phyloP scores from a whole-genome alignment of 176 grass and related monocot species.

The Carex cristatella region DNA sequence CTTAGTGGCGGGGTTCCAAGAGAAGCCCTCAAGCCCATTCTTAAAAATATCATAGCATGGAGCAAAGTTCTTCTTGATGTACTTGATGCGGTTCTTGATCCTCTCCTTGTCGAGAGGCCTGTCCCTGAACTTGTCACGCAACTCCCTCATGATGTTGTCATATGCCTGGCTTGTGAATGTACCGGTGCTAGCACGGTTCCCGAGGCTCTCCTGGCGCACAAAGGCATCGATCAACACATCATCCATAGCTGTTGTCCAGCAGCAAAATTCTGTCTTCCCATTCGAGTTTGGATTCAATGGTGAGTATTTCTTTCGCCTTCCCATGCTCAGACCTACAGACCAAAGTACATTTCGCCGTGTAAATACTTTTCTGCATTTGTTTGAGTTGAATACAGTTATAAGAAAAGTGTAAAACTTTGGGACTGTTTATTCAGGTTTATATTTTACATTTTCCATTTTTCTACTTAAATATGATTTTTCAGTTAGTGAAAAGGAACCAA shows the following conservation, averaged over 20 bases:
- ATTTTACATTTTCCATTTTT: background rate
- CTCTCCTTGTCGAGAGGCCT: conserved; percentile 17
- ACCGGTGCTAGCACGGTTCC: conserved; percentile 7
- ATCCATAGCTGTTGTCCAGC: conserved; percentile 17
- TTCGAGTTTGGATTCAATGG: background rate
- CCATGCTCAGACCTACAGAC: background rate
- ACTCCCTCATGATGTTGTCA: background rate
- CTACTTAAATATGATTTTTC: background rate
- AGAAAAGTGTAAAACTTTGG: background rate
- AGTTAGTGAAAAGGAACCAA: background rate
- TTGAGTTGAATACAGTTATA: background rate
- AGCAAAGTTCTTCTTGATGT: conserved; percentile 19
- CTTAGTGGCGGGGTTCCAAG: conserved; percentile 16
- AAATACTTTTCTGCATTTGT: background rate
- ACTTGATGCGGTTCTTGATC: conserved; percentile 25
- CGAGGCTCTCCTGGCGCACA: conserved; percentile 17
- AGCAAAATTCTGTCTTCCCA: background rate
- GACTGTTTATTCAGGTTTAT: background rate
- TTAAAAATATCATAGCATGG: conserved; percentile 25
- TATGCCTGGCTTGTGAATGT: conserved; percentile 17
- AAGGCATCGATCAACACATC: conserved; percentile 8
- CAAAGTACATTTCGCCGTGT: background rate
- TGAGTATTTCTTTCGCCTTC: conserved; percentile 12
- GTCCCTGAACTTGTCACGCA: conserved; percentile 11
- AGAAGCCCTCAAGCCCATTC: conserved; percentile 12